Base-by-base conservation (phyloP, 768 basidiomycete species). In the Auriscalpium microsporum region DNA sequence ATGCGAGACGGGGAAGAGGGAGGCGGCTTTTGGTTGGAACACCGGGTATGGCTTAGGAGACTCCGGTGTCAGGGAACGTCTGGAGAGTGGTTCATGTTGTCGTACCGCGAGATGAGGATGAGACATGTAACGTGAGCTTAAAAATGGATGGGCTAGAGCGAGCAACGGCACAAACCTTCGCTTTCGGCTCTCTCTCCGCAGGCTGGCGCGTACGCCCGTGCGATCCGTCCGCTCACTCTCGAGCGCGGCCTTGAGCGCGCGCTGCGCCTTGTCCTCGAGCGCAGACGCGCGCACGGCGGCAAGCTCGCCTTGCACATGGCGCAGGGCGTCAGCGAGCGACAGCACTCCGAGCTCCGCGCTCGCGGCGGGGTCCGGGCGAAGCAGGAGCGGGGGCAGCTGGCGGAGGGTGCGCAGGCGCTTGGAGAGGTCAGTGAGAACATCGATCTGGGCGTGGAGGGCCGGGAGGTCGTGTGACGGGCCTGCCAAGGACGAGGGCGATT, bases 11-110 rank as follows among this genome's bases (percentile, higher is more conserved):
- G 78, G 78, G 50, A 83, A 81, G 16, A 78, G 64, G 3, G 72
- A 71, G 40, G 67, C 62, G 57, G 60, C 45, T 45, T 67, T 71
- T n/a, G 69, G 71, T 19, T 77, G 75, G 8, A 72, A 69, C 1
- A 74, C 71, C 33, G 77, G 67, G 59, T 79, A 83, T 0, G 83
- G 80, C 55, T 80, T 77, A 6, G 84, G 83, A 0, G 84, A 84
- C 21, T 77, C 78, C 8, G 82, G 81, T 10, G 82, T 78, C 21
- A 74, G 75, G 1, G 75, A 73, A 10, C 77, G 76, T 58, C 83
- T 71, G 58, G 34, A 45, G 42, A 33, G n/a, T 35, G 16, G 42
- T 33, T 46, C 33, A 21, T 16, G 28, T 28, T 28, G 28, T 28
- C 28, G 21, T 21, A 28, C 8, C n/a, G 23, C 19, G 7, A 2